These are phyloP conservation scores for Crithidia bombi DNA, from an alignment of 208 protist genomes.

Conservation along the genomic window DNA sequence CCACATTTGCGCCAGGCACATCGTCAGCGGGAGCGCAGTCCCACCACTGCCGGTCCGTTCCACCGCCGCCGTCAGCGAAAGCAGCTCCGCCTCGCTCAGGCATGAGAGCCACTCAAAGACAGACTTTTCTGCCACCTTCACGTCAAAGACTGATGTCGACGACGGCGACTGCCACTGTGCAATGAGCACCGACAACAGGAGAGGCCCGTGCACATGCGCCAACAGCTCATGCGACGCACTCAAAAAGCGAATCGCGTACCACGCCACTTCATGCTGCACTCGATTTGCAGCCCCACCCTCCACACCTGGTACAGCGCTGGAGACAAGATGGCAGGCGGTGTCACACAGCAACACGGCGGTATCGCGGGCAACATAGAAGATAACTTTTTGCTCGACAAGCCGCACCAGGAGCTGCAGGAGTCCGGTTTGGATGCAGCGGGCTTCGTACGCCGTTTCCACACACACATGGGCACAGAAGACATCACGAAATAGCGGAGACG, in stretches of 20 bases:
- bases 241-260: conserved; percentile 22
- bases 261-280: conserved; percentile 27
- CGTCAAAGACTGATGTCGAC: conserved; percentile 7
- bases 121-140: conserved; percentile 13
- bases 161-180: conserved; percentile 12
- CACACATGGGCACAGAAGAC: conserved; percentile 21
- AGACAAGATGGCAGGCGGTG: conserved; percentile 30
- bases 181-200: conserved; percentile 18
- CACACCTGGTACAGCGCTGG: conserved; percentile 20
- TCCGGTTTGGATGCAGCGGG: conserved; percentile 30
- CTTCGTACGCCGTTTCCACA: conserved; percentile 35
- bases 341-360: conserved; percentile 25
- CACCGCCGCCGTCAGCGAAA: conserved; percentile 4
- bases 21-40: neutral
- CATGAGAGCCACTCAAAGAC: conserved; percentile 20
- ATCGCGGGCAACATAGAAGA: neutral
- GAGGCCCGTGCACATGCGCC: conserved; percentile 27
- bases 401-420: conserved; percentile 27
- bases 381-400: conserved; percentile 20
- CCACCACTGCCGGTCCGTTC: conserved; percentile 1
- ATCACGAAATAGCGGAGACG: neutral
- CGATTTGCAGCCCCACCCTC: conserved; percentile 29
- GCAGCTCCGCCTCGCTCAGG: conserved; percentile 2
- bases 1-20: conserved; percentile 28
- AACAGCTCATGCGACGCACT: conserved; percentile 12